These are phyloP conservation scores for Chiua virens DNA, from an alignment of 768 basidiomycete genomes.

Conservation along the genomic window DNA sequence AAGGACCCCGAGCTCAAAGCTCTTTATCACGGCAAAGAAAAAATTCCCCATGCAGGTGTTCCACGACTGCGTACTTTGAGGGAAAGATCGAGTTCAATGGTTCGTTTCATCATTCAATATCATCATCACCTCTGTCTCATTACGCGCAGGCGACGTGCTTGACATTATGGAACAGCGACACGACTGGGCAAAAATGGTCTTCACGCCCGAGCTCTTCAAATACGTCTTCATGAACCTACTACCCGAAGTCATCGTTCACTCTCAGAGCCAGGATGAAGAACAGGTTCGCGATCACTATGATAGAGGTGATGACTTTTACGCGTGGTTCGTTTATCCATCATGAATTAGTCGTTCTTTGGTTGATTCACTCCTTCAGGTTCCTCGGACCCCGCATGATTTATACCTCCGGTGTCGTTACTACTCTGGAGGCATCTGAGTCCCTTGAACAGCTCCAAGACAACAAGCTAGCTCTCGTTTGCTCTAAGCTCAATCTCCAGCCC, in stretches of 20 bases:
- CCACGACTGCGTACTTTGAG: slow-evolving; percentile 96
- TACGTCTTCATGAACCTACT: slow-evolving; percentile 85
- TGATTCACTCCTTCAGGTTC: slow-evolving; percentile 54
- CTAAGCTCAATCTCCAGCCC: slow-evolving; percentile 88
- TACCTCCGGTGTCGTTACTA: slow-evolving; percentile 85
- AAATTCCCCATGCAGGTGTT: slow-evolving; percentile 98
- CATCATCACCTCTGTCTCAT: background rate
- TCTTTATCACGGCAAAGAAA: slow-evolving; percentile 78
- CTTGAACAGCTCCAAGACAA: slow-evolving; percentile 97
- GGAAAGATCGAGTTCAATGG: slow-evolving; percentile 97
- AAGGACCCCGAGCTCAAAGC: slow-evolving; percentile 79
- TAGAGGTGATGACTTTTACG: slow-evolving; percentile 95
- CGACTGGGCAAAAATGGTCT: slow-evolving; percentile 91
- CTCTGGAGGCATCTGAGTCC: slow-evolving; percentile 70
- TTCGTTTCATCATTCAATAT: slow-evolving; percentile 29
- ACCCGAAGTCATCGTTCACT: slow-evolving; percentile 93
- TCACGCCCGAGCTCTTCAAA: slow-evolving; percentile 91
- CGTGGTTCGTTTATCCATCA: slow-evolving; percentile 47
- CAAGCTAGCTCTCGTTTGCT: slow-evolving; percentile 94
- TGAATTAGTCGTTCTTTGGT: background rate
- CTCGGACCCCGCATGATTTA: slow-evolving; percentile 96
- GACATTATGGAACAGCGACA: slow-evolving; percentile 93
- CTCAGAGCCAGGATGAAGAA: slow-evolving; percentile 88
- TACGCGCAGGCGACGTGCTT: slow-evolving; percentile 76
- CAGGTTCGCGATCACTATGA: slow-evolving; percentile 97